These are phyloP conservation scores for Eucalyptus shirleyi DNA, from an alignment of 345 rosid genomes.

Conservation along the genomic window DNA sequence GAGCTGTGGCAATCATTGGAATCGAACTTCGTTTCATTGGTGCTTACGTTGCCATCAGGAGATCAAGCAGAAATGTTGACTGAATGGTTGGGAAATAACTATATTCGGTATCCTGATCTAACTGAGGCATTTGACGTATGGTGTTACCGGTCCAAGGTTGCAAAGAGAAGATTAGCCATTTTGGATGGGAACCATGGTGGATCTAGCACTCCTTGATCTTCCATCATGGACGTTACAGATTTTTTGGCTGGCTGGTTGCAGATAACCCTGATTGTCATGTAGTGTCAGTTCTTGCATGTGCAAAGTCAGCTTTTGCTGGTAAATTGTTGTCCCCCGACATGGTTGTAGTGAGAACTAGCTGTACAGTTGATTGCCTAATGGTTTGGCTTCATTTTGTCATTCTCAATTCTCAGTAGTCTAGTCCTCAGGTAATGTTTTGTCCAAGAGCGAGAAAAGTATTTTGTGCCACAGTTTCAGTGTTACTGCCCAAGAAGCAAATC, in stretches of 20 bases:
- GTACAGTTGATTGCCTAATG: neutral
- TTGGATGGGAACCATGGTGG: neutral
- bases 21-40: constrained; percentile 55
- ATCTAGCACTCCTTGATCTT: neutral
- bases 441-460: neutral
- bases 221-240: neutral
- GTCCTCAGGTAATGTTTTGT: neutral
- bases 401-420: neutral
- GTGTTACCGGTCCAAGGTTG: constrained; percentile 80
- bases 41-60: constrained; percentile 69
- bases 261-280: neutral
- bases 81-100: constrained; percentile 58
- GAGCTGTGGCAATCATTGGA: constrained; percentile 84
- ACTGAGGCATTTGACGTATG: constrained; percentile 87
- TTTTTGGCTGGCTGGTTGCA: neutral
- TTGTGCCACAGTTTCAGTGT: neutral
- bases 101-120: constrained; percentile 62
- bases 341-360: neutral
- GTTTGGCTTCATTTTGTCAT: neutral
- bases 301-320: neutral
- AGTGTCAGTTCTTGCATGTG: neutral
- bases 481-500: neutral
- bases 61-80: constrained; percentile 77
- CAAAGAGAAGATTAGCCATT: constrained; percentile 53
- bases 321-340: neutral